These are phyloP conservation scores for Lepidopterella palustris DNA, from an alignment of 495 filamentous ascomycete genomes.

Conservation along the genomic window DNA sequence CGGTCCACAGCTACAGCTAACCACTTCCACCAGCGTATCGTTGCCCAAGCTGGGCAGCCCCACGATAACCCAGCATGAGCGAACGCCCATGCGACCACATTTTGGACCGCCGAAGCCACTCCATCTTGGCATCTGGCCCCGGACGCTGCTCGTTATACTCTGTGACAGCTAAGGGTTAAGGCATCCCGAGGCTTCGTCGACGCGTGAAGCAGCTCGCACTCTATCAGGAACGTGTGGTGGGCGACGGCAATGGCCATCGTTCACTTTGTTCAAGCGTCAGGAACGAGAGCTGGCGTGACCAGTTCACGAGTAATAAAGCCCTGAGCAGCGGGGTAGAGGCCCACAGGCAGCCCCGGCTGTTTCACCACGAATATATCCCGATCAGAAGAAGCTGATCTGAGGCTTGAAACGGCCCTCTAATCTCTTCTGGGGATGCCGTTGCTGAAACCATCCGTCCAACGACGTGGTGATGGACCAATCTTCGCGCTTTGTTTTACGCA, in stretches of 20 bases:
- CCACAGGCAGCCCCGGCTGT: too few relatives aligned
- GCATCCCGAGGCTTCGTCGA: neutral
- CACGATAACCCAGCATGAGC: constrained; percentile 9
- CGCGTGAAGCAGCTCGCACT: neutral
- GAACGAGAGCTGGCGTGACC: too few relatives aligned
- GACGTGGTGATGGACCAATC: neutral
- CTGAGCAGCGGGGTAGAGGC: too few relatives aligned
- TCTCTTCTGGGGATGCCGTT: neutral
- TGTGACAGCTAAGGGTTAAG: neutral
- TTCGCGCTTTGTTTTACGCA: neutral
- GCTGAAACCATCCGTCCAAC: neutral
- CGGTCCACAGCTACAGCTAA: neutral
- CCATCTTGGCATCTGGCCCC: neutral
- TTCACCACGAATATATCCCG: neutral
- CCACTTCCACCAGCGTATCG: constrained; percentile 1
- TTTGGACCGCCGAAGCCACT: neutral
- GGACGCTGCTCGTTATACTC: neutral
- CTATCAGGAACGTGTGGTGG: neutral
- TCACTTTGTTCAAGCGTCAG: too few relatives aligned
- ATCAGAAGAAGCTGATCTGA: neutral
- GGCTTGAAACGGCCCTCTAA: neutral
- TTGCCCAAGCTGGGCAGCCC: constrained; percentile 16
- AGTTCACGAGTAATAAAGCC: neutral
- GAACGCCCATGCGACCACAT: constrained; percentile 1
- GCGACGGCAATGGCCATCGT: neutral